Percentiles rank a stretch among this genome's conserved stretches.
Conservation (phyloP, 2,329 filamentous ascomycete species). For the Pseudonectria foliicola region DNA sequence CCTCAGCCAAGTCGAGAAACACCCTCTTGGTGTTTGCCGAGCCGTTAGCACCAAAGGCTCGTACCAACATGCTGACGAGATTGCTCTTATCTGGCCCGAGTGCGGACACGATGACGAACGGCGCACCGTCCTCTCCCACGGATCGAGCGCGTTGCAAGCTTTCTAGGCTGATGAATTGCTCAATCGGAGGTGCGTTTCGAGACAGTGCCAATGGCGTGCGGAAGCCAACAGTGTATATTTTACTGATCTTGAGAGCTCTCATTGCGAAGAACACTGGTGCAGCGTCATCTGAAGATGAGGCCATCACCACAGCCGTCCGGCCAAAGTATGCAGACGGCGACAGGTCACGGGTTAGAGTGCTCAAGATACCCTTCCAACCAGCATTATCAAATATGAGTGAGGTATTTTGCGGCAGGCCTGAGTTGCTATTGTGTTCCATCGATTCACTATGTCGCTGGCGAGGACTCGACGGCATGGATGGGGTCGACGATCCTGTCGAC, state of each 20-base stretch:
- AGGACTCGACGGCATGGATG: conserved; percentile 43
- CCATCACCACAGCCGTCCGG: conserved; percentile 68
- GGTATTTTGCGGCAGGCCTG: conserved; percentile 40
- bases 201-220: conserved; percentile 56
- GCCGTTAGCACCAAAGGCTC: conserved; percentile 53
- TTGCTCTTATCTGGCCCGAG: conserved; percentile 71
- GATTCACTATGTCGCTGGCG: conserved; percentile 28
- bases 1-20: conserved; percentile 70
- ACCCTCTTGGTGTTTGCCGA: conserved; percentile 51
- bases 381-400: conserved; percentile 72
- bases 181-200: conserved; percentile 57
- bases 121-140: conserved; percentile 46
- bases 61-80: conserved; percentile 68
- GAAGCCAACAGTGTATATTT: conserved; percentile 81
- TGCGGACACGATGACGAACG: conserved; percentile 76
- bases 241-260: conserved; percentile 65
- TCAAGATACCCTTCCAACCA: conserved; percentile 77
- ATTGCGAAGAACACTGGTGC: conserved; percentile 74
- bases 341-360: conserved; percentile 72
- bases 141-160: conserved; percentile 47
- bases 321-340: conserved; percentile 75
- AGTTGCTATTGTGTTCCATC: conserved; percentile 16
- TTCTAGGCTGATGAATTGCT: conserved; percentile 73
- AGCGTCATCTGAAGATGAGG: conserved; percentile 66
- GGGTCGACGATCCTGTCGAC: conserved; percentile 36